These are phyloP conservation scores for Syncephalastrum racemosum DNA, from an alignment of 371 early-diverging fungal species.

Conservation along the genomic window DNA sequence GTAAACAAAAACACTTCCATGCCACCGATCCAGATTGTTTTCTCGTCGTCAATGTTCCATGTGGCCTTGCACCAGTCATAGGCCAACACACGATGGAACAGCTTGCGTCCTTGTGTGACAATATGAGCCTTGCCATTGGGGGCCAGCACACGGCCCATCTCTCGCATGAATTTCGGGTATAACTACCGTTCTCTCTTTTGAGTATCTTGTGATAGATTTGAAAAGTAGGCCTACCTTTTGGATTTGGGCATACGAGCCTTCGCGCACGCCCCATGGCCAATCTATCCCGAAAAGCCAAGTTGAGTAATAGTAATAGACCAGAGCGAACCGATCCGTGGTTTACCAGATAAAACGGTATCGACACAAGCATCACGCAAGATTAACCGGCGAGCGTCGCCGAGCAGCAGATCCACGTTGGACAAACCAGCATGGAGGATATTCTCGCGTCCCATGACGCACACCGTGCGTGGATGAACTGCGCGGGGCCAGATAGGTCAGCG, in stretches of 20 bases:
- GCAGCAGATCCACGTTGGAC: constrained; percentile 34
- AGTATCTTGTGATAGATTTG: background rate
- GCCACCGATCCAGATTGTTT: constrained; percentile 42
- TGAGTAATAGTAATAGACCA: background rate
- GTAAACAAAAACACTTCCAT: constrained; percentile 38
- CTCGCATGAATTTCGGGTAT: constrained; percentile 44
- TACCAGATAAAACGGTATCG: constrained; percentile 45
- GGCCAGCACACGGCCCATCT: constrained; percentile 31
- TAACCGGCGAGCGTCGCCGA: constrained; percentile 36
- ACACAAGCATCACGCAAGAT: constrained; percentile 30
- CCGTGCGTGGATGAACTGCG: constrained; percentile 31
- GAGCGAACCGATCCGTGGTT: background rate
- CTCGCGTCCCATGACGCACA: constrained; percentile 33
- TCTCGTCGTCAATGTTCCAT: constrained; percentile 26
- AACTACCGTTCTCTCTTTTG: constrained; percentile 25
- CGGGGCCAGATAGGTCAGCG: background rate
- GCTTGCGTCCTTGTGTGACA: constrained; percentile 44
- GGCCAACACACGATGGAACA: constrained; percentile 34
- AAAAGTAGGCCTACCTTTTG: constrained; percentile 28
- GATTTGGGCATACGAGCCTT: constrained; percentile 32
- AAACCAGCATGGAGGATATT: constrained; percentile 29
- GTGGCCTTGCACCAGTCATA: constrained; percentile 37
- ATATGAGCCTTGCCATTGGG: constrained; percentile 39
- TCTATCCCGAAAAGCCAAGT: constrained; percentile 21
- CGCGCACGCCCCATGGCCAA: constrained; percentile 51